These are phyloP conservation scores for Fusarium sp. DNA, from an alignment of 2,329 filamentous ascomycete species.

Conservation along the genomic window DNA sequence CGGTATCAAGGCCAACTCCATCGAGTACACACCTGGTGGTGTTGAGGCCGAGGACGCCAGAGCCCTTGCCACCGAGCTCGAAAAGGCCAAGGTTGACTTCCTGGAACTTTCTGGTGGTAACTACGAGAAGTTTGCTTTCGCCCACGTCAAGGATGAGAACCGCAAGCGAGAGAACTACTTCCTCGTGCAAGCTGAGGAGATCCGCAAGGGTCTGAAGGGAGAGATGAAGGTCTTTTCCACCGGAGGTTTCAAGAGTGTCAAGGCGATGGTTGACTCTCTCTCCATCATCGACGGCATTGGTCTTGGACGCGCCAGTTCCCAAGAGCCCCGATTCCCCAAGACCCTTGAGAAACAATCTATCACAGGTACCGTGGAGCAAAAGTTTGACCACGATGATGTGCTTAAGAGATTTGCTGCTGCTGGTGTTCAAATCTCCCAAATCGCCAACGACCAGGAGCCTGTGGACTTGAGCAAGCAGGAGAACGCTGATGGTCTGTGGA, in stretches of 20 bases:
- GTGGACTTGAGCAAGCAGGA: conserved; percentile 30
- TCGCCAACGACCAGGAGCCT: conserved; percentile 23
- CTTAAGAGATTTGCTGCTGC: conserved; percentile 20
- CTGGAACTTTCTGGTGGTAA: conserved; percentile 71
- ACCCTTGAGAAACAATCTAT: conserved; percentile 11
- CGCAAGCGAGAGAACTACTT: conserved; percentile 69
- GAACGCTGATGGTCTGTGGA: conserved; percentile 28
- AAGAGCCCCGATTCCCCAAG: conserved; percentile 23
- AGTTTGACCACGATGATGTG: conserved; percentile 22
- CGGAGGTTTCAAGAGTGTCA: conserved; percentile 27
- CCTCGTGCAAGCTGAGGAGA: conserved; percentile 67
- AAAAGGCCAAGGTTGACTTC: conserved; percentile 65
- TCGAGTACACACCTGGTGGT: conserved; percentile 66
- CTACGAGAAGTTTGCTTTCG: conserved; percentile 66
- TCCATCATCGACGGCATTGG: conserved; percentile 27
- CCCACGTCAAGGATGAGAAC: conserved; percentile 65
- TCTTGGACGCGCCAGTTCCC: conserved; percentile 20
- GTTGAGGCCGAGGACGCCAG: conserved; percentile 64
- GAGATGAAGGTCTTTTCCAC: conserved; percentile 36
- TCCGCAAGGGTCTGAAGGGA: conserved; percentile 53
- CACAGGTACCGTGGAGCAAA: conserved; percentile 14
- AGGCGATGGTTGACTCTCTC: conserved; percentile 33
- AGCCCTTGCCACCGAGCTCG: conserved; percentile 60
- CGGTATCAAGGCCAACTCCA: conserved; percentile 67
- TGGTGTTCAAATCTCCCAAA: conserved; percentile 28